Evolutionary conservation across 2,329 filamentous ascomycete genomes (phyloP).

Genomic region (Monosporascus sp.): DNA sequence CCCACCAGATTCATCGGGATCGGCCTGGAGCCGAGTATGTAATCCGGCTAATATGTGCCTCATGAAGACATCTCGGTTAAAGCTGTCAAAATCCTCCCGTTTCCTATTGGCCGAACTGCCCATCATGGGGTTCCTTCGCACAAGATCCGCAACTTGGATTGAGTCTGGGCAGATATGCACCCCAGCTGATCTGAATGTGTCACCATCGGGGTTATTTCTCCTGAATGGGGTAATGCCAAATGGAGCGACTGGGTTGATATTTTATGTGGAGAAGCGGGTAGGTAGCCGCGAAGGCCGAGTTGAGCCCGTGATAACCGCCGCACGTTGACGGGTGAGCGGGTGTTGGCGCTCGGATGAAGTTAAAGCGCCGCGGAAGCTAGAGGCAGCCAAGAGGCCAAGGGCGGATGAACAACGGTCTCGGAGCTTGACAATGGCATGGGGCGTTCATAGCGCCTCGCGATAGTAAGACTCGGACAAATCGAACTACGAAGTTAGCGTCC

Average conservation of each 20-base stretch:
- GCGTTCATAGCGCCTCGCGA: background rate
- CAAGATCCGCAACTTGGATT: background rate
- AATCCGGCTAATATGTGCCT: background rate
- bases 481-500: background rate
- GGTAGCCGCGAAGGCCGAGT: background rate
- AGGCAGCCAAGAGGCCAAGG: background rate
- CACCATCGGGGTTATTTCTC: background rate
- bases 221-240: background rate
- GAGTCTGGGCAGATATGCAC: background rate
- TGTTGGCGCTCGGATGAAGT: background rate
- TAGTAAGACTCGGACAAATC: background rate
- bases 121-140: background rate
- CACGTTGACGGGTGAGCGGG: background rate
- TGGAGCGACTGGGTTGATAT: background rate
- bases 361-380: background rate
- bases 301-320: background rate
- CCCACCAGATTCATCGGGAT: background rate
- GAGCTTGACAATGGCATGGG: conserved; percentile 9
- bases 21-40: background rate
- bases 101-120: background rate
- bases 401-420: background rate
- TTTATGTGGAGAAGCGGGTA: background rate
- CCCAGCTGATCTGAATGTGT: background rate
- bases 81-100: background rate
- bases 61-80: background rate